Evolutionary conservation across 495 filamentous ascomycete species (phyloP).

Genomic region (Penicillium pulvis): DNA sequence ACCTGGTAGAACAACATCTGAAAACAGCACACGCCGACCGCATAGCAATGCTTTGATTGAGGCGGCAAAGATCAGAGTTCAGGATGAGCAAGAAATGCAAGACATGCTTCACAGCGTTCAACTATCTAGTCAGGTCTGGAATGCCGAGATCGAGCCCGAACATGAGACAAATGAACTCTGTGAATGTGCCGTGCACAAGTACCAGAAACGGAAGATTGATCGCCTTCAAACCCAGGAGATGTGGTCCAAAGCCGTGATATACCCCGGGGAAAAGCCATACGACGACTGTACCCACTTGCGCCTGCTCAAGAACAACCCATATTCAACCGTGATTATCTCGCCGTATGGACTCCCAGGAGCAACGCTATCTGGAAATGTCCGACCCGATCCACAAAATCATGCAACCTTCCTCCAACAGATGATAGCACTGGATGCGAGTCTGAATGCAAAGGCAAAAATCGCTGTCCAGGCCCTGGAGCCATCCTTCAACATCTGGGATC

Average conservation of each 20-base stretch:
- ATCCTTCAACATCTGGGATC: constrained; percentile 41
- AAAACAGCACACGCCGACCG: neutral
- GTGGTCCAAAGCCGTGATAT: constrained; percentile 51
- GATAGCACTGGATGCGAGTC: constrained; percentile 28
- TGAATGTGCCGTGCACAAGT: constrained; percentile 38
- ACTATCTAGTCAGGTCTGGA: constrained; percentile 38
- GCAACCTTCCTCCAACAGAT: constrained; percentile 30
- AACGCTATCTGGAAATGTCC: constrained; percentile 15
- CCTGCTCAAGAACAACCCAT: constrained; percentile 35
- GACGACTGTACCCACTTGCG: constrained; percentile 31
- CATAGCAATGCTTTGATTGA: constrained; percentile 38
- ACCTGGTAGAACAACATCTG: neutral
- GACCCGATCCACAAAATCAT: constrained; percentile 27
- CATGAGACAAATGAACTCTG: constrained; percentile 41
- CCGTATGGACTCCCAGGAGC: constrained; percentile 22
- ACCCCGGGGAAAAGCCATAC: constrained; percentile 48
- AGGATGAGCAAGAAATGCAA: constrained; percentile 50
- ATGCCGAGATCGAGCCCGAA: constrained; percentile 52
- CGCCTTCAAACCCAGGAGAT: constrained; percentile 40
- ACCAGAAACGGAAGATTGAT: constrained; percentile 31
- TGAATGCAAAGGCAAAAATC: constrained; percentile 42
- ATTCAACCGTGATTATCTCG: constrained; percentile 29
- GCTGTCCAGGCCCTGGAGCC: constrained; percentile 41
- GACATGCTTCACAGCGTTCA: constrained; percentile 40
- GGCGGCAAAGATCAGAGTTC: constrained; percentile 34